Evolutionary conservation across 2,329 filamentous ascomycete genomes (phyloP), one percentile per base, ranked within the genome.

Genomic region (Xylaria sp.): DNA sequence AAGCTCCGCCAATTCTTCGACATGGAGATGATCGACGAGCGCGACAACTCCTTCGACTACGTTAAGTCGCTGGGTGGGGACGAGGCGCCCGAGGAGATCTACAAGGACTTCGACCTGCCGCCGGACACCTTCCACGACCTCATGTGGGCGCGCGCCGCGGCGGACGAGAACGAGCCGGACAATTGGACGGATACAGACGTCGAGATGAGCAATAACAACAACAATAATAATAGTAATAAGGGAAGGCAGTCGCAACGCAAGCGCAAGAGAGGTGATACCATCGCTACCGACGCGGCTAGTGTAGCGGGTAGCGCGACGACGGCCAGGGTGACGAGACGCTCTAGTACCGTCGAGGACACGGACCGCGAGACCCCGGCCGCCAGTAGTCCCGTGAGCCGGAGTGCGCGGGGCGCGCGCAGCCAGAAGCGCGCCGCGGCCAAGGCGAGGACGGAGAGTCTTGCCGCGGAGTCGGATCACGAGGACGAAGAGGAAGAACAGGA

Each of bases 1-100:
- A 98, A 98, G 81, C 86, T 99, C 12, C 84, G 87, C 39, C 89
- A 89, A 41, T 88, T 96, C 71, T 99, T 97, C 82, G 93, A 97
- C 80, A 87, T 98, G 37, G 89, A 92, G 58, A 88, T 91, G 50
- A 91, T 98, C 67, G 94, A 98, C 80, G 93, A 97, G 78, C 90
- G 94, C 75, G 95, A 93, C 79, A 87, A 91, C 78, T 84, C 84
- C 71, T 82, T 83, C 70, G 82, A 85, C 58, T 85, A 86, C 69
- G 67, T 73, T 2, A 67, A 51, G 56, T 68, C 68, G 15, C 69
- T 71, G 0, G 74, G 72, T 39, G 70, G 63, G 13, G 74, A 75
- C 28, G 73, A 76, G 48, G 67, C 85, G 39, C 85, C 87, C 23
- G 84, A 87, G 64, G 86, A 90, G 28, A 85, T 86, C 67, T 93